Evolutionary conservation across 1,284 basidiomycete species (phyloP), one percentile per base, ranked within the genome.

Genomic region (Peniophora sp.): DNA sequence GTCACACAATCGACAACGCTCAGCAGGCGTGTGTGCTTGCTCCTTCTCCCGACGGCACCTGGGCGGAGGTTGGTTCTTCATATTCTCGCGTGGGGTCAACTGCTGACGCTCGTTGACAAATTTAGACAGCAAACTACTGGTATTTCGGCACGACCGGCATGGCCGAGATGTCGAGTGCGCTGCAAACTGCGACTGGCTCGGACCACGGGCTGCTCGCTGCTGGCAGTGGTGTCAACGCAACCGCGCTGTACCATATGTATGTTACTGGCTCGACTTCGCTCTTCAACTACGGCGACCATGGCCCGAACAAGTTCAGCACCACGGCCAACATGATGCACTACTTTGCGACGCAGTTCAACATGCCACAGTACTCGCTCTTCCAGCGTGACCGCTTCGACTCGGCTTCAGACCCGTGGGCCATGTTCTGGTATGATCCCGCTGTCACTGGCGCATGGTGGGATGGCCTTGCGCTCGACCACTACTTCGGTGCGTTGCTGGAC

Each of bases 401-500:
- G 38, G 85, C 92, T 1, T 56, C 67, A 14, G 96, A 99, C 57
- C 96, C 96, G 0, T 92, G 86, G 81, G 84, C 83, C 62, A 95
- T 99, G 92, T 96, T 99, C 75, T 99, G 93, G 92, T 99, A 98
- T 68, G 78, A 97, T 65, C 83, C 93, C 11, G 73, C 80, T 3
- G 79, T 85, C 47, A 69, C 74, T 17, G 96, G 96, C 52, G 91
- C 92, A 47, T 99, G 89, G 78, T 98, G 93, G 94, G 83, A 94
- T 63, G 85, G 83, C 47, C 69, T 88, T 45, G 66, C 87, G 1
- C 78, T 98, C 46, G 96, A 99, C 70, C 73, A 79, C 56, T 83
- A 85, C 74, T 98, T 94, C 69, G 27, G 27, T 32, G 12, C 27
- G 27, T 32, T 32, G 27, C 5, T 6, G 5, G 27, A 32, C 12